These are phyloP conservation scores for Lepidopterella palustris DNA, from an alignment of 495 filamentous ascomycete species.

Conservation along the genomic window DNA sequence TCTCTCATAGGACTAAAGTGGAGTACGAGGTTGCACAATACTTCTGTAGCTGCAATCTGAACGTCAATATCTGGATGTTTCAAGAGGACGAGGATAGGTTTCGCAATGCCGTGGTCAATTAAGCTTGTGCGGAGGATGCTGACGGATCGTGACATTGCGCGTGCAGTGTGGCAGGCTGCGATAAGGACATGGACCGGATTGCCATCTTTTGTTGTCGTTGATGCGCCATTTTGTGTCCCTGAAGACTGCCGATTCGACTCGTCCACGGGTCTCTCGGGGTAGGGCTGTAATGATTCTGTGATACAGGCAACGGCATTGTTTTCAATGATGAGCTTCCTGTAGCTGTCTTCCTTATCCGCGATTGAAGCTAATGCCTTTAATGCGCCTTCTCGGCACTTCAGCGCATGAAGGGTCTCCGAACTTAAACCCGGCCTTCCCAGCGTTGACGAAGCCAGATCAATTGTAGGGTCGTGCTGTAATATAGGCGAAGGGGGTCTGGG, in stretches of 20 bases:
- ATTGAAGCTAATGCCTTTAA: constrained; percentile 73
- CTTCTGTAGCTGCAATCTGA: constrained; percentile 74
- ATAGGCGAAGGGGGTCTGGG: no score
- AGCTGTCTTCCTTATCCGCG: constrained; percentile 73
- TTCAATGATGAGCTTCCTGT: constrained; percentile 75
- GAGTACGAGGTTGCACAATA: constrained; percentile 73
- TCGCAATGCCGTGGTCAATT: constrained; percentile 75
- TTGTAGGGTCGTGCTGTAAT: no score
- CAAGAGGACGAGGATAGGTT: constrained; percentile 71
- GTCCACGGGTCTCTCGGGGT: constrained; percentile 35
- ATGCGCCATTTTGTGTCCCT: constrained; percentile 36
- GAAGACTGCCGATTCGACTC: neutral
- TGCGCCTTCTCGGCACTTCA: constrained; percentile 70
- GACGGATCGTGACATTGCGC: constrained; percentile 75
- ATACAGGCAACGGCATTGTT: constrained; percentile 73
- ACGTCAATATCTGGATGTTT: constrained; percentile 72
- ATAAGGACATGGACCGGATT: constrained; percentile 64
- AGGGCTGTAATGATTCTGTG: constrained; percentile 70
- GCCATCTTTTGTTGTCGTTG: constrained; percentile 30
- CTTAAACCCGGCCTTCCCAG: constrained; percentile 59
- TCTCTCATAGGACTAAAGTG: constrained; percentile 88
- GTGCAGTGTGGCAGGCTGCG: constrained; percentile 73
- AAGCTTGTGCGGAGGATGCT: constrained; percentile 76
- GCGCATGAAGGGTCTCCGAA: constrained; percentile 59
- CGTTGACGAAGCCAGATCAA: constrained; percentile 30